A percentile compares a stretch with the other conserved stretches of the same genome.
Conservation (phyloP, 805 yeast species). For the Candida fluviatilis region DNA sequence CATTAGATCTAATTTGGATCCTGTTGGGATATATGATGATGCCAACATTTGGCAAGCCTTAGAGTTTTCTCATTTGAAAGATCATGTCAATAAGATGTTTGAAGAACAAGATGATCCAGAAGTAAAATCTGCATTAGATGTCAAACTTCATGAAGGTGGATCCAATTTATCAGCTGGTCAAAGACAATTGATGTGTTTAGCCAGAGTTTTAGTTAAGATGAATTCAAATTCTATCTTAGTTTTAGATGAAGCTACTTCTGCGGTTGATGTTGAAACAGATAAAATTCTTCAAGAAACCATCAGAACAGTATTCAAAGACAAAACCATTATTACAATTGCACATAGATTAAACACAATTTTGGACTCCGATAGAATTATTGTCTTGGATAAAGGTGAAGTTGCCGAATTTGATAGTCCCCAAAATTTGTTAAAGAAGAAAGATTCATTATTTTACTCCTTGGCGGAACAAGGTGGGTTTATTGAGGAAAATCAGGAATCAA, state of each 20-base stretch:
- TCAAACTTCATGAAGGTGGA: constrained; percentile 41
- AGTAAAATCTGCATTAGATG: constrained; percentile 27
- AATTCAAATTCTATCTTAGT: constrained; percentile 57
- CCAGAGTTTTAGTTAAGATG: constrained; percentile 67
- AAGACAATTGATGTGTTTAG: constrained; percentile 65
- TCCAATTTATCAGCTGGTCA: constrained; percentile 50
- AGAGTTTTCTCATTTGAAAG: constrained; percentile 40
- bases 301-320: constrained; percentile 65
- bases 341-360: constrained; percentile 79
- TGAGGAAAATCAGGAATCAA: constrained; percentile 12
- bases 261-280: constrained; percentile 85
- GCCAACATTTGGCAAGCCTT: constrained; percentile 40
- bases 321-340: constrained; percentile 81
- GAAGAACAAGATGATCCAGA: constrained; percentile 22
- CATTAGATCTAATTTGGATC: constrained; percentile 39
- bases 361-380: constrained; percentile 76
- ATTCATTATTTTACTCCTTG: constrained; percentile 72
- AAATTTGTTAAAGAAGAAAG: constrained; percentile 58
- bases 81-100: constrained; percentile 36
- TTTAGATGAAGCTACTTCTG: constrained; percentile 85
- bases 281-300: constrained; percentile 73
- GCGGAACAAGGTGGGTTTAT: constrained; percentile 78
- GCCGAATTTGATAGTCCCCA: constrained; percentile 74
- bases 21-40: constrained; percentile 30
- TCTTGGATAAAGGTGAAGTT: constrained; percentile 69